These are phyloP conservation scores for Juncus inflexus DNA, from an alignment of 176 grass and related monocot species.

Conservation along the genomic window DNA sequence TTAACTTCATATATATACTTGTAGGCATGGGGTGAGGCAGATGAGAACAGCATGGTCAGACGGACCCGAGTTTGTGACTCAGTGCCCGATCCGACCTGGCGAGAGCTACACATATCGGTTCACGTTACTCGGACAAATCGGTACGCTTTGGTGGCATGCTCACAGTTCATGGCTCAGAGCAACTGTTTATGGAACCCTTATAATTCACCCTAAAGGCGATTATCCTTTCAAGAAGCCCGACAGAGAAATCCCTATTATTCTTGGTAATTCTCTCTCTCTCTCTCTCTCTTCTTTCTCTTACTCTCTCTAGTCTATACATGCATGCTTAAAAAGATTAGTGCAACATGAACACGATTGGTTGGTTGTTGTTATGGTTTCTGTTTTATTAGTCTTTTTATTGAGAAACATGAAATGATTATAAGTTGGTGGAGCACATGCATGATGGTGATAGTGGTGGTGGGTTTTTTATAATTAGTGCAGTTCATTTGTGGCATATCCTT, in stretches of 20 bases:
- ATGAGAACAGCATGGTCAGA: constrained; percentile 84
- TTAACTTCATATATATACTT: background rate
- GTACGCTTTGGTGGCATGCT: constrained; percentile 95
- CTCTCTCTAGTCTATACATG: background rate
- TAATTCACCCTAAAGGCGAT: constrained; percentile 47
- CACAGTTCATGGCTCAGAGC: constrained; percentile 88
- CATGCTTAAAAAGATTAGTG: background rate
- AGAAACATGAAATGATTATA: constrained; percentile 12
- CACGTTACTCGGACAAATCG: constrained; percentile 65
- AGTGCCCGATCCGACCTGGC: constrained; percentile 74
- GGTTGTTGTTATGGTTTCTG: background rate
- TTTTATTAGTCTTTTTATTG: background rate
- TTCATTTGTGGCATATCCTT: background rate
- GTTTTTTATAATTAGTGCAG: background rate
- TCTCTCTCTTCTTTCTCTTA: background rate
- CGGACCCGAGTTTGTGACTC: constrained; percentile 89
- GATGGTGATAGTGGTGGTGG: background rate
- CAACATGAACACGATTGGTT: background rate
- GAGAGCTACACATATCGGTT: constrained; percentile 77
- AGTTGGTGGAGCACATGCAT: background rate
- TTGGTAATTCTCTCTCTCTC: constrained; percentile 42
- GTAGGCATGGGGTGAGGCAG: constrained; percentile 78
- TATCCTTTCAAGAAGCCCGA: constrained; percentile 56
- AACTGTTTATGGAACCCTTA: constrained; percentile 76
- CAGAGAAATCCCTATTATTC: constrained; percentile 56